Conservation (phyloP, 805 yeast species). For the Alloascoidea africana region DNA sequence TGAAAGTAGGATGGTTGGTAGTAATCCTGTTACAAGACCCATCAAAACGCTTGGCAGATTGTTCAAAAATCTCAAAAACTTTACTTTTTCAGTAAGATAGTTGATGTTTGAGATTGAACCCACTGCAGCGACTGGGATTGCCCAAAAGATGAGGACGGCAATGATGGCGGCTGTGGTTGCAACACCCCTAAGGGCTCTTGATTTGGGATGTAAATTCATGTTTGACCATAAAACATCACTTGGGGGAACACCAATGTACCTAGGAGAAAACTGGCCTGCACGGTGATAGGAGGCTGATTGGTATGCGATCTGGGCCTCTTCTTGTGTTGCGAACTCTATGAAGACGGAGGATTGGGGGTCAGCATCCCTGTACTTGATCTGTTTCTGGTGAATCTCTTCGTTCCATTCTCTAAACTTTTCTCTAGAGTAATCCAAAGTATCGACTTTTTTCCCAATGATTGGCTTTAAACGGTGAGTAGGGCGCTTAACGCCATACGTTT, state of each 20-base stretch:
- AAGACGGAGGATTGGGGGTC: slow-evolving; percentile 52
- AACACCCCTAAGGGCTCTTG: slow-evolving; percentile 39
- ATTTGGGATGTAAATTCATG: slow-evolving; percentile 37
- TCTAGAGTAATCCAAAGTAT: slow-evolving; percentile 61
- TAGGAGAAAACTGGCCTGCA: slow-evolving; percentile 27
- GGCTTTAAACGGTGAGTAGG: slow-evolving; percentile 69
- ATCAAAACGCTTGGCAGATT: slow-evolving; percentile 53
- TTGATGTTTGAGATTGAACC: slow-evolving; percentile 86
- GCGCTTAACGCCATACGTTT: slow-evolving; percentile 44
- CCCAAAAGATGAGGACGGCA: slow-evolving; percentile 72
- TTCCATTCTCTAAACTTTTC: slow-evolving; percentile 57
- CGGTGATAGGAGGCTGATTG: slow-evolving; percentile 53
- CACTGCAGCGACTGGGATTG: slow-evolving; percentile 94
- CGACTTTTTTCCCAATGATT: slow-evolving; percentile 70
- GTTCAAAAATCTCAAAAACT: slow-evolving; percentile 60
- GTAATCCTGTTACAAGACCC: slow-evolving; percentile 78
- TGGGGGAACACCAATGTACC: slow-evolving; percentile 55
- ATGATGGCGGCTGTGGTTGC: slow-evolving; percentile 44
- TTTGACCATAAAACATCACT: slow-evolving; percentile 80
- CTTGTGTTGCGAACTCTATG: slow-evolving; percentile 68
- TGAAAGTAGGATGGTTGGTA: slow-evolving; percentile 73
- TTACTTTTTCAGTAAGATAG: slow-evolving; percentile 53
- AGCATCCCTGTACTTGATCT: slow-evolving; percentile 32
- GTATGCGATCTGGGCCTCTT: slow-evolving; percentile 78
- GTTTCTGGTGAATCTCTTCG: slow-evolving; percentile 43